phyloP scores from a whole-genome alignment of 1,139 yeast species.

The Yamadazyma pseudoaaseri region DNA sequence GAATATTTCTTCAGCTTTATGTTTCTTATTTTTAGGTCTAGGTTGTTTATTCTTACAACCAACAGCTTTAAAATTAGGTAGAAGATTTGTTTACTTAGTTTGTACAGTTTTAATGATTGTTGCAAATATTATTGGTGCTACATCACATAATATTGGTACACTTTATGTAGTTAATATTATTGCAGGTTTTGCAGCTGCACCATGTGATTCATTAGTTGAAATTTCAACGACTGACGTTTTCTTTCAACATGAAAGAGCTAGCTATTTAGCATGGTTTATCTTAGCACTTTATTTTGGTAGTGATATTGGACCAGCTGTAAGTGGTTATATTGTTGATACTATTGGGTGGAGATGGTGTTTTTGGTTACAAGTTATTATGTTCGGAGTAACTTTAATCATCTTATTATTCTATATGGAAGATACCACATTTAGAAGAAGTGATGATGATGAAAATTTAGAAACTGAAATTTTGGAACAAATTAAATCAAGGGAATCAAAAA shows the following conservation, averaged over 20 bases:
- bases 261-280: conserved; percentile 36
- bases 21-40: conserved; percentile 36
- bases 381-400: conserved; percentile 41
- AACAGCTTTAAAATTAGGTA: conserved; percentile 40
- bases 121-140: conserved; percentile 37
- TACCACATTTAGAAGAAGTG: conserved; percentile 31
- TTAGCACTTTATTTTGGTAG: conserved; percentile 46
- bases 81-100: conserved; percentile 35
- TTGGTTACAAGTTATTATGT: conserved; percentile 46
- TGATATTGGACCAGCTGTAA: conserved; percentile 44
- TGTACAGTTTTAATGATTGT: conserved; percentile 32
- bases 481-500: conserved; percentile 20
- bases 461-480: conserved; percentile 24
- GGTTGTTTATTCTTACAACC: conserved; percentile 44
- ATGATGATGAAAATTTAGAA: conserved; percentile 19
- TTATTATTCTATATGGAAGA: conserved; percentile 48
- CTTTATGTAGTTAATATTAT: conserved; percentile 33
- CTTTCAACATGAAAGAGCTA: conserved; percentile 48
- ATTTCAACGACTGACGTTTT: conserved; percentile 48
- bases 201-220: conserved; percentile 49
- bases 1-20: conserved; percentile 31
- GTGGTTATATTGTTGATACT: conserved; percentile 41
- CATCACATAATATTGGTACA: conserved; percentile 22
- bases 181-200: conserved; percentile 48
- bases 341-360: conserved; percentile 50